Conservation (phyloP, 2,329 filamentous ascomycete genomes). For the Aspergillus viridinutans region DNA sequence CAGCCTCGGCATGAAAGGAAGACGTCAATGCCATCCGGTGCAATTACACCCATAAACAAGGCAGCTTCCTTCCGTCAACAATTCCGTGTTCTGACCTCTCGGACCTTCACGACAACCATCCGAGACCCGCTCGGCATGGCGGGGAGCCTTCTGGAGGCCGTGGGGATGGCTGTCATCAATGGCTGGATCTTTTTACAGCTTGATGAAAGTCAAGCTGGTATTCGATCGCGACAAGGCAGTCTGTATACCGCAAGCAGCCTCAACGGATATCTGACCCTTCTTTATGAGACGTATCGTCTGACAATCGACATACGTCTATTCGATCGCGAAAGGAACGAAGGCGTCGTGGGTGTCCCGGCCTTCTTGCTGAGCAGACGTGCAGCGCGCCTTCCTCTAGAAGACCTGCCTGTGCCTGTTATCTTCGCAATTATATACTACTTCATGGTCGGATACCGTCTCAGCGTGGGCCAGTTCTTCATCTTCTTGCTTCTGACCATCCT, state of each 20-base stretch:
- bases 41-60: constrained; percentile 19
- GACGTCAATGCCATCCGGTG: background rate
- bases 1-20: constrained; percentile 5
- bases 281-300: constrained; percentile 72
- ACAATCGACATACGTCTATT: constrained; percentile 72
- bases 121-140: constrained; percentile 74
- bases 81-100: constrained; percentile 60
- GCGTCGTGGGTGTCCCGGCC: constrained; percentile 64
- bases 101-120: constrained; percentile 67
- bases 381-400: constrained; percentile 65
- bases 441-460: constrained; percentile 67
- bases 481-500: constrained; percentile 67
- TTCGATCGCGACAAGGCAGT: constrained; percentile 68
- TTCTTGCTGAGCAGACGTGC: constrained; percentile 68
- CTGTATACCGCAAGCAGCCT: constrained; percentile 68
- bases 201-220: constrained; percentile 63
- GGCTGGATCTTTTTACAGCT: constrained; percentile 70
- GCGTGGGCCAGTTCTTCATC: constrained; percentile 62
- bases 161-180: constrained; percentile 66
- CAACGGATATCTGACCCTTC: constrained; percentile 70
- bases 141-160: constrained; percentile 64
- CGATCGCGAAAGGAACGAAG: constrained; percentile 70
- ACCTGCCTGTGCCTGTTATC: constrained; percentile 66
- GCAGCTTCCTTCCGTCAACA: constrained; percentile 61
- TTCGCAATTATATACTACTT: constrained; percentile 72